These are phyloP conservation scores for Adansonia rubrostipa DNA, from an alignment of 441 rosid genomes.

Conservation along the genomic window DNA sequence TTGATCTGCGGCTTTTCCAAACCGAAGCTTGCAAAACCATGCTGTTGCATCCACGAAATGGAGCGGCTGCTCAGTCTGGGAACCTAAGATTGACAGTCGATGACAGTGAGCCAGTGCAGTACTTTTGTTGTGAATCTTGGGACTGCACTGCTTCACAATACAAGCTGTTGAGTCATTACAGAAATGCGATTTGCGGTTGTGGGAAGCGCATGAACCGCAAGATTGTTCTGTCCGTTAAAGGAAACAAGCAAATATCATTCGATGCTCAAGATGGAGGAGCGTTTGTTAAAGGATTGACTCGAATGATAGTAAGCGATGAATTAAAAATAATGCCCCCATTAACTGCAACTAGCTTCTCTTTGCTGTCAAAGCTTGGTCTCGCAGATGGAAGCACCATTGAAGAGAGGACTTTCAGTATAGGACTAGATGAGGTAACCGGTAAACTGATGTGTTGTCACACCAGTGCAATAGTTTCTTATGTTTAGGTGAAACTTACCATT, in stretches of 20 bases:
- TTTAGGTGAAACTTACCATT: neutral
- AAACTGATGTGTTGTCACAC: neutral
- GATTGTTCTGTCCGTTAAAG: neutral
- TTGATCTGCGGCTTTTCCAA: constrained; percentile 12
- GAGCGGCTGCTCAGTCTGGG: neutral
- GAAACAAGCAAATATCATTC: neutral
- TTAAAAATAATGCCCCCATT: constrained; percentile 28
- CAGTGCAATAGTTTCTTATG: neutral
- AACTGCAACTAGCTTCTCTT: constrained; percentile 13
- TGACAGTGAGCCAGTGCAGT: neutral
- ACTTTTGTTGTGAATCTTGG: neutral
- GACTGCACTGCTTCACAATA: neutral
- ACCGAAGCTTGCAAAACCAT: constrained; percentile 19
- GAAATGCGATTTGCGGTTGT: constrained; percentile 6
- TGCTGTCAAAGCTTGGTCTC: constrained; percentile 26
- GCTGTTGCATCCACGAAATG: constrained; percentile 25
- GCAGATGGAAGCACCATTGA: neutral
- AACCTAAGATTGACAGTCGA: constrained; percentile 25
- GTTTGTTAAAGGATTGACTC: constrained; percentile 22
- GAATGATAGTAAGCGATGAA: constrained; percentile 22
- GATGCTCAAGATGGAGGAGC: neutral
- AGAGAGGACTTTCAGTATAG: constrained; percentile 19
- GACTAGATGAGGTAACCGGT: constrained; percentile 15
- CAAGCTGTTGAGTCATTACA: constrained; percentile 14
- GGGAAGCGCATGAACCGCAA: neutral